Conservation (phyloP, 2,329 filamentous ascomycete species). For the Byssothecium circinans region DNA sequence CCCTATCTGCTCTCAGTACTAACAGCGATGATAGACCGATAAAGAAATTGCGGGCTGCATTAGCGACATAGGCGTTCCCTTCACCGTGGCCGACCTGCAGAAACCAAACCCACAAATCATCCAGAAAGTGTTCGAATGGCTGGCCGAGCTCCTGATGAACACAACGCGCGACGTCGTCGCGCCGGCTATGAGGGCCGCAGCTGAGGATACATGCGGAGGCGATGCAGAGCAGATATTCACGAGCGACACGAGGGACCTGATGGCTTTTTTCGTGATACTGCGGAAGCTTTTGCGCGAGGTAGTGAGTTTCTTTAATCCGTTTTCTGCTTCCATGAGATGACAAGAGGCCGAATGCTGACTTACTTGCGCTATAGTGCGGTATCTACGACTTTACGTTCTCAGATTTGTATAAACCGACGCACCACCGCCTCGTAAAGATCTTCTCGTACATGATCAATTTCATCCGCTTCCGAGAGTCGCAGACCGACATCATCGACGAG, state of each 20-base stretch:
- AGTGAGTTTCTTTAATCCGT: slow-evolving; percentile 7
- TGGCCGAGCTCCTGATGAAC: slow-evolving; percentile 91
- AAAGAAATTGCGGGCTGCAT: slow-evolving; percentile 94
- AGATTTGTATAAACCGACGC: slow-evolving; percentile 87
- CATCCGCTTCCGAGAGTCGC: slow-evolving; percentile 91
- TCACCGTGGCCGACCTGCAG: slow-evolving; percentile 81
- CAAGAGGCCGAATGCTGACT: slow-evolving; percentile 6
- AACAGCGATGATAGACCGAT: slow-evolving; percentile 54
- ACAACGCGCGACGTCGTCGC: slow-evolving; percentile 90
- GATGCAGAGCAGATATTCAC: slow-evolving; percentile 77
- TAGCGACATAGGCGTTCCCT: slow-evolving; percentile 91
- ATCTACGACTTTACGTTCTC: slow-evolving; percentile 92
- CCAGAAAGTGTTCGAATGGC: slow-evolving; percentile 97
- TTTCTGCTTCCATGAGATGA: neutral
- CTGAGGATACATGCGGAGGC: slow-evolving; percentile 82
- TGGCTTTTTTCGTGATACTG: slow-evolving; percentile 91
- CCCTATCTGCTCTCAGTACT: slow-evolving; percentile 11
- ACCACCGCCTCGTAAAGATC: slow-evolving; percentile 88
- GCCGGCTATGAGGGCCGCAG: slow-evolving; percentile 90
- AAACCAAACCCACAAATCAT: slow-evolving; percentile 94
- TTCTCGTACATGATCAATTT: slow-evolving; percentile 99
- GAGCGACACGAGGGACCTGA: slow-evolving; percentile 84
- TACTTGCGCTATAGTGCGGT: slow-evolving; percentile 63
- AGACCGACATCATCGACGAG: slow-evolving; percentile 85
- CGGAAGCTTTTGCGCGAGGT: slow-evolving; percentile 73